Percentiles rank a stretch among this genome's conserved stretches.
Evolutionary conservation across 345 rosid species (phyloP).

Genomic region (Camelina neglecta): DNA sequence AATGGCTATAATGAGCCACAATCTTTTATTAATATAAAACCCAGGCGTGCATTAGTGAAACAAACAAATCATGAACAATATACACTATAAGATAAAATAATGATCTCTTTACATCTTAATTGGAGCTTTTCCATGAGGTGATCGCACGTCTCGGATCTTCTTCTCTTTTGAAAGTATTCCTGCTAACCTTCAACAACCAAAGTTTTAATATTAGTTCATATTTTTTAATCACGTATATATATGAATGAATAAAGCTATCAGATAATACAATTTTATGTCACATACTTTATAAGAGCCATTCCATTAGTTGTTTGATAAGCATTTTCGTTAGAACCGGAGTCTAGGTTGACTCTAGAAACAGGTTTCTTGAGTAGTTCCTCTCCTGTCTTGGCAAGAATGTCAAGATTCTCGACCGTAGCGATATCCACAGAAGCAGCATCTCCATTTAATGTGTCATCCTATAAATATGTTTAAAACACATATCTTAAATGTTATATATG

Average conservation of each 20-base stretch:
- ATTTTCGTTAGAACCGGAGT: conserved; percentile 46
- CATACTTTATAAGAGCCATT: conserved; percentile 39
- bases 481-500: background rate
- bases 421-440: conserved; percentile 55
- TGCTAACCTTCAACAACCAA: conserved; percentile 12
- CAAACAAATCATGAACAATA: background rate
- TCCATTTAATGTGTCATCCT: conserved; percentile 59
- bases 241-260: background rate
- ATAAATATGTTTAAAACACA: background rate
- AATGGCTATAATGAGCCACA: too few relatives aligned
- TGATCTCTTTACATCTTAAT: background rate
- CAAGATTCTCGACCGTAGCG: conserved; percentile 57
- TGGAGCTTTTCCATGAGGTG: background rate
- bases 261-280: conserved; percentile 3
- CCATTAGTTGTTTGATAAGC: conserved; percentile 39
- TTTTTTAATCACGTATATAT: background rate
- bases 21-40: too few relatives aligned
- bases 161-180: conserved; percentile 6
- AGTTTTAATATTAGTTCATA: background rate
- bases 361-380: conserved; percentile 57
- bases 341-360: conserved; percentile 57
- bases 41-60: background rate
- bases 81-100: too few relatives aligned
- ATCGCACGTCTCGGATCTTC: background rate
- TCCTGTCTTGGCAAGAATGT: conserved; percentile 53